Conservation (phyloP, 1,139 yeast species). For the Protomyces inundatus region DNA sequence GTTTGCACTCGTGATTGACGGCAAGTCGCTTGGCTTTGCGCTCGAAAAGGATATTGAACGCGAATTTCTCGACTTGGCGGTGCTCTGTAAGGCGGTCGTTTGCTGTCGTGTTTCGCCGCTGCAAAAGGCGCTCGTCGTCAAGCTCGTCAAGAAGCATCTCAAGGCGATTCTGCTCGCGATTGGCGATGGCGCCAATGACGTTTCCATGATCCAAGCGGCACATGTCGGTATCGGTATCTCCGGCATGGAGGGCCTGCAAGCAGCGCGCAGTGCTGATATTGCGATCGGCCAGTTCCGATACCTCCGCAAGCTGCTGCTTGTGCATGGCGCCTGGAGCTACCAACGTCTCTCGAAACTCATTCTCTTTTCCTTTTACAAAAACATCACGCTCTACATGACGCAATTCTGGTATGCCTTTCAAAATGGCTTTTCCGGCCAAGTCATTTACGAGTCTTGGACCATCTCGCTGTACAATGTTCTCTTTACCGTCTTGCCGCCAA, state of each 20-base stretch:
- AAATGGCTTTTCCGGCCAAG: slow-evolving; percentile 91
- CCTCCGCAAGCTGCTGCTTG: slow-evolving; percentile 72
- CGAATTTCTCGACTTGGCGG: slow-evolving; percentile 70
- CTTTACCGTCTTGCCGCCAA: slow-evolving; percentile 92
- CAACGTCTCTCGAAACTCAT: slow-evolving; percentile 90
- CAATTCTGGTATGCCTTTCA: slow-evolving; percentile 96
- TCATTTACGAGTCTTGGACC: slow-evolving; percentile 96
- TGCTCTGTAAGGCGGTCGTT: slow-evolving; percentile 85
- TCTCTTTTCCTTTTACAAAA: slow-evolving; percentile 90
- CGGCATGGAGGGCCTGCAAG: slow-evolving; percentile 99
- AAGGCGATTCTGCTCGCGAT: slow-evolving; percentile 79
- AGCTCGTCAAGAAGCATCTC: slow-evolving; percentile 70
- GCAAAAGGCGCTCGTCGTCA: slow-evolving; percentile 93
- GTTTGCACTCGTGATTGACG: slow-evolving; percentile 87
- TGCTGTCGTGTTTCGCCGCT: slow-evolving; percentile 98
- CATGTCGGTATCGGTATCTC: slow-evolving; percentile 98
- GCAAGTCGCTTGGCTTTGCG: slow-evolving; percentile 80
- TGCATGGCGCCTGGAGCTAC: slow-evolving; percentile 97
- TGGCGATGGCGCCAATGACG: slow-evolving; percentile 99
- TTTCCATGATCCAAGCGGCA: slow-evolving; percentile 98
- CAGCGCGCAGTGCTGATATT: slow-evolving; percentile 95
- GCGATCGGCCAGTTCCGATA: slow-evolving; percentile 94
- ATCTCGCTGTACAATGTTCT: slow-evolving; percentile 93
- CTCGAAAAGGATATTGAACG: slow-evolving; percentile 77
- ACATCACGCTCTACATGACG: slow-evolving; percentile 90